Evolutionary conservation across 441 rosid genomes (phyloP).

Genomic region (Capsella rubella): DNA sequence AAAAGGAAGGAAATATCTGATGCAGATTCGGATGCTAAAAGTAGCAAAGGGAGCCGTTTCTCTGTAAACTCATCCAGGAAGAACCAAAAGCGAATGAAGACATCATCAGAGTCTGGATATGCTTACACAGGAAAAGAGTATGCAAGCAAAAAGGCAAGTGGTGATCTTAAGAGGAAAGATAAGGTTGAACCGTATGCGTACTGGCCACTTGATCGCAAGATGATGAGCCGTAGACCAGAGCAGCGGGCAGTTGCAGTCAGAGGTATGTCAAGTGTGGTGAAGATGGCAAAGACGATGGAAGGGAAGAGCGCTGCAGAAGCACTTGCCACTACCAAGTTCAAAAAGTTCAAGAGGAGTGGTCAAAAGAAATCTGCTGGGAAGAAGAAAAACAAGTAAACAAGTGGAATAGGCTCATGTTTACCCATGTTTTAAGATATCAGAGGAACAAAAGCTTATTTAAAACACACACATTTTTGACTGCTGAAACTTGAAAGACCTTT

Average conservation of each 20-base stretch:
- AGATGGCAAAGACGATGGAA: constrained; percentile 76
- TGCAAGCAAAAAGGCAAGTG: constrained; percentile 90
- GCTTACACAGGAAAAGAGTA: constrained; percentile 91
- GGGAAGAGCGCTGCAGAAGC: constrained; percentile 67
- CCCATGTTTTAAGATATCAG: constrained; percentile 21
- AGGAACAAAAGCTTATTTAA: background rate
- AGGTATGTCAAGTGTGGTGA: constrained; percentile 91
- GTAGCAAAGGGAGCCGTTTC: constrained; percentile 61
- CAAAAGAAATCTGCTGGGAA: constrained; percentile 47
- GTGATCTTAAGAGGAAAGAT: constrained; percentile 85
- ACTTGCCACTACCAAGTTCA: constrained; percentile 39
- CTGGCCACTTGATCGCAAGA: constrained; percentile 97
- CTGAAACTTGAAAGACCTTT: constrained; percentile 1
- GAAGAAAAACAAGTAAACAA: constrained; percentile 43
- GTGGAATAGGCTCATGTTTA: constrained; percentile 6
- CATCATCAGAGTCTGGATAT: constrained; percentile 78
- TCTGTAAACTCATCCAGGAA: constrained; percentile 60
- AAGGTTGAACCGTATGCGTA: constrained; percentile 96
- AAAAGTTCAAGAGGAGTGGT: constrained; percentile 40
- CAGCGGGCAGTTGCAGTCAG: constrained; percentile 85
- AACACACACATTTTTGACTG: constrained; percentile 24
- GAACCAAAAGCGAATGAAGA: constrained; percentile 71
- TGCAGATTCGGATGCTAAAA: constrained; percentile 60
- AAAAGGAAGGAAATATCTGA: constrained; percentile 54
- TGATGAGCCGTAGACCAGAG: constrained; percentile 93